Evolutionary conservation across 2,329 filamentous ascomycete genomes (phyloP), one percentile per base, ranked within the genome.

Genomic region (Sporothrix pseudoabietina): DNA sequence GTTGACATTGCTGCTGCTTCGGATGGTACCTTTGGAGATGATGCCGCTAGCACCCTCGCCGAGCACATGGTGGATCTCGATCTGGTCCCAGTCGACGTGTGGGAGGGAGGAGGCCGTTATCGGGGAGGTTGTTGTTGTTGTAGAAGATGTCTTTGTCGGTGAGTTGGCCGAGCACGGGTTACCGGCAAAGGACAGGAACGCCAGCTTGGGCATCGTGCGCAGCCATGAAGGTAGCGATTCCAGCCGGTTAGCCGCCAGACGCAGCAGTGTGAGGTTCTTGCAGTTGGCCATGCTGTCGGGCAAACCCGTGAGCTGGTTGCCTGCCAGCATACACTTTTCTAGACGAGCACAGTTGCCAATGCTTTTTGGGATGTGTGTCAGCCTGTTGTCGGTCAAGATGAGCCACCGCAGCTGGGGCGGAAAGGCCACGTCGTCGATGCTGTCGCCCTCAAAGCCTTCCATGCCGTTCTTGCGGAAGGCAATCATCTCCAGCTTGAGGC

Each of bases 321-420:
- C 84, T 0, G 84, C 81, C n/a, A 86, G 77, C 83, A 85, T 84
- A 76, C 84, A 85, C 77, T 85, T 85, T 75, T 86, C 82, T 4
- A 86, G 79, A 12, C 80, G 80, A 22, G 75, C 74, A 73, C 84
- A 86, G 26, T 77, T 77, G 10, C 84, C 83, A 66, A 86, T 83
- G 76, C 80, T 83, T 22, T 75, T 76, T 0, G 84, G 84, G 8
- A 87, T 77, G 8, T 75, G 71, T 3, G 74, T 73, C 55, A 86
- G 81, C 54, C 76, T 74, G 77, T 86, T 86, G 76, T 84, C 81
- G 22, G 84, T 86, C 14, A 87, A 78, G 70, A 86, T 85, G 54
- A 86, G 78, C 82, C 83, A 85, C n/a, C 83, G 80, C 22, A 86
- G 78, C 10, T 77, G 80, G 8, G 80, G 79, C 9, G 85, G 84